Conservation (phyloP, 2,329 filamentous ascomycete genomes). For the Xylariomycetidae sp. region DNA sequence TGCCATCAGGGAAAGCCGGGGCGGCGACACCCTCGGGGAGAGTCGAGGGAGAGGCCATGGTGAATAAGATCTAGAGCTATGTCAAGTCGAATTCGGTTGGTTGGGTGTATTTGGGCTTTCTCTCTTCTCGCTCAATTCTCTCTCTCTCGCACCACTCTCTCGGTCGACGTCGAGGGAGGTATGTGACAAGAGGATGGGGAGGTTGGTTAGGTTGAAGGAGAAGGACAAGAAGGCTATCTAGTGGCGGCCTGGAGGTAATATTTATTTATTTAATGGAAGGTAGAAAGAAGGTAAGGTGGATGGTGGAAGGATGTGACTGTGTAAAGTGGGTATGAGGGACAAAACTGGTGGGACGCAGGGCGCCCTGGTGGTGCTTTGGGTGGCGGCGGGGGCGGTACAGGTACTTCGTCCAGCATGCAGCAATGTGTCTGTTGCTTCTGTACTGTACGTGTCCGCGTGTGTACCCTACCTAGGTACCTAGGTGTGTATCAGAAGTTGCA, state of each 20-base stretch:
- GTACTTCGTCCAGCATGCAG: no score
- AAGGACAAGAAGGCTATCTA: conserved; percentile 2
- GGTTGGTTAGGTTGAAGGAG: conserved; percentile 7
- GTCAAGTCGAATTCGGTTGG: neutral
- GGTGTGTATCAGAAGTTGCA: no score
- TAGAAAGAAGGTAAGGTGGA: conserved; percentile 11
- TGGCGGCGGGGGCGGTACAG: no score
- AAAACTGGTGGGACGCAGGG: conserved; percentile 14
- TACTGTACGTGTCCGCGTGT: no score
- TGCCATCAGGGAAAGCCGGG: conserved; percentile 35
- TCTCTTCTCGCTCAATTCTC: neutral
- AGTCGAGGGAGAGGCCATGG: conserved; percentile 23
- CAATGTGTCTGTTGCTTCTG: no score
- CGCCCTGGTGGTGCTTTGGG: neutral
- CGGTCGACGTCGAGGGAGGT: conserved; percentile 6
- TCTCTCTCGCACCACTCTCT: no score
- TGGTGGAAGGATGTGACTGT: neutral
- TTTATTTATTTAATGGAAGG: conserved; percentile 2
- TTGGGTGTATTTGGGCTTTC: neutral
- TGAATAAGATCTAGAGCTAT: conserved; percentile 25
- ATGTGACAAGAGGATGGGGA: neutral
- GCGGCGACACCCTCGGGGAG: conserved; percentile 36
- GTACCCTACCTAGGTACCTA: no score
- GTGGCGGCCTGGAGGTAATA: conserved; percentile 3
- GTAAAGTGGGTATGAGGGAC: conserved; percentile 3